Base-by-base conservation (phyloP, 228 moss, liverwort and hornwort species). In the Sphagnum magellanicum region DNA sequence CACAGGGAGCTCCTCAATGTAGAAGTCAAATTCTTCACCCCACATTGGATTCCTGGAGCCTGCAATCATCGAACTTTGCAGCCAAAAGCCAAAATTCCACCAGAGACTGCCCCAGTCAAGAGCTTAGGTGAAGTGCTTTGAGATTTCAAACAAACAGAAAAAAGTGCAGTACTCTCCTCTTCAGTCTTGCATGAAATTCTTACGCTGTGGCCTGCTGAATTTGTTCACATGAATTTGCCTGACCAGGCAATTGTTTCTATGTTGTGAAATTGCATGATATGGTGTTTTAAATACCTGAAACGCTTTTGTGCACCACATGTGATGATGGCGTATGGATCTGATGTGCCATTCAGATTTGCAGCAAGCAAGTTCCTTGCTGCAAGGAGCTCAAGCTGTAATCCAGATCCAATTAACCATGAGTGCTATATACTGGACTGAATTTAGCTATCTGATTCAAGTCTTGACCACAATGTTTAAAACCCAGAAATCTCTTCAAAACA, bases 1-100 rank as follows among this genome's bases (percentile, higher is more conserved):
- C 51, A 94, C 91, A 66, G 94, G 94, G 73, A 94, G 76, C 59
- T 94, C 81, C 70, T 94, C 89, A 6, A 84, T 80, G 73, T 86
- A 94, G 60, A 94, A 94, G 79, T 94, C 91, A 67, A 94, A 94
- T 60, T 91, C 94, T 79, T 94, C 94, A 51, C 91, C 94, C 94
- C 94, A 94, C 73, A 91, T 81, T 51, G 94, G 94, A 75, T 94
- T 94, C 66, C 86, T 86, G 17, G 91, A 85, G 63, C 79, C 87
- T 68, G 85, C 89, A 82, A 94, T 91, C 89, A 94, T 78, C 52
- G 91, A 91, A 68, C 94, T 94, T 79, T 78, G 69, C 8, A 47
- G 58, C 67, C 63, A 74, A 53, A 9, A 72, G 65, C 32, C 2
- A 32, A 32, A 32, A 32, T 32, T 32, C 32, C 32, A 32, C 3